phyloP scores from a whole-genome alignment of 164 flowering plant genomes.

The Dillenia turbinata region DNA sequence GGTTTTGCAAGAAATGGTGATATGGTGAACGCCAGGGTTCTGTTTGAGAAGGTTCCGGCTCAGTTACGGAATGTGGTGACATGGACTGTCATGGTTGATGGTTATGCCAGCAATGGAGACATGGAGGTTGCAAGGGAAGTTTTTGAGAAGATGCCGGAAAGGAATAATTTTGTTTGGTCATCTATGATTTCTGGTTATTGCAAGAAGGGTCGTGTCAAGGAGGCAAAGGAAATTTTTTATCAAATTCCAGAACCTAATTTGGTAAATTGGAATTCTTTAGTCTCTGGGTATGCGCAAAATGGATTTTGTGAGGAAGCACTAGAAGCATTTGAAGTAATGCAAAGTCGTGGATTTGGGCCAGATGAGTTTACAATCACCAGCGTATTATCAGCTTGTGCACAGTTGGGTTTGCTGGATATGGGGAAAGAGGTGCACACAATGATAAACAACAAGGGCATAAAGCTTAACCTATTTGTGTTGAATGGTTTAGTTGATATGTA shows the following conservation, averaged over 20 bases:
- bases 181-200: constrained; percentile 73
- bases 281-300: constrained; percentile 69
- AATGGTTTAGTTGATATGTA: constrained; percentile 61
- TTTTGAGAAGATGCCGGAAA: constrained; percentile 59
- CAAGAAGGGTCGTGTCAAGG: constrained; percentile 45
- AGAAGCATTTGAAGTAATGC: constrained; percentile 46
- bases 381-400: constrained; percentile 69
- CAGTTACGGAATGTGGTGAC: constrained; percentile 57
- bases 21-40: constrained; percentile 37
- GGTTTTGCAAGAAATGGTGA: constrained; percentile 58
- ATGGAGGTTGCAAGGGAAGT: constrained; percentile 60
- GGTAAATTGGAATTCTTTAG: constrained; percentile 71
- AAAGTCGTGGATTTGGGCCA: constrained; percentile 53
- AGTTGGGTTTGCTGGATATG: constrained; percentile 44
- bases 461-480: constrained; percentile 50
- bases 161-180: constrained; percentile 66
- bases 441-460: constrained; percentile 28
- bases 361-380: constrained; percentile 58
- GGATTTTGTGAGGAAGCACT: constrained; percentile 63
- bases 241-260: constrained; percentile 43
- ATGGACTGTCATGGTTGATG: constrained; percentile 85
- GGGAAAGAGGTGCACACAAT: constrained; percentile 58
- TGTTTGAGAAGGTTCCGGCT: constrained; percentile 47
- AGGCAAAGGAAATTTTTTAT: constrained; percentile 54
- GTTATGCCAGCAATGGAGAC: constrained; percentile 57